Conservation (phyloP, 768 basidiomycete species). For the Baorangia bicolor region DNA sequence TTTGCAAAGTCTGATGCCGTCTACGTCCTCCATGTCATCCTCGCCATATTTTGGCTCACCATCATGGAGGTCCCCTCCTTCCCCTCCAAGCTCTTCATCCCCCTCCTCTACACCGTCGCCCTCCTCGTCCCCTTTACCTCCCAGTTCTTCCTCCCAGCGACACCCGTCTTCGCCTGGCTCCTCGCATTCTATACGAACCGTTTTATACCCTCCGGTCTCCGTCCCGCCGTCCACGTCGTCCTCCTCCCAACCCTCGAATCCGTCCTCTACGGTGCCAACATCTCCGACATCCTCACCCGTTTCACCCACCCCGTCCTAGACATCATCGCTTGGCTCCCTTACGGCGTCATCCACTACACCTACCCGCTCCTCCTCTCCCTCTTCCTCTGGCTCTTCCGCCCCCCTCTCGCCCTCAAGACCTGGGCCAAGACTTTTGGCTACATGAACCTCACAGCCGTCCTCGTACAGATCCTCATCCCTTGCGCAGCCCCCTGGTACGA, state of each 20-base stretch:
- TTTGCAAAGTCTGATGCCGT: conserved; percentile 57
- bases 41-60: conserved; percentile 67
- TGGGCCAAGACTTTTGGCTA: conserved; percentile 91
- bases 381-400: conserved; percentile 87
- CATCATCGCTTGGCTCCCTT: conserved; percentile 93
- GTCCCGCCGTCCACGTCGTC: conserved; percentile 87
- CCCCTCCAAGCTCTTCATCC: conserved; percentile 76
- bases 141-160: conserved; percentile 89
- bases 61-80: conserved; percentile 71
- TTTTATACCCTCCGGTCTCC: conserved; percentile 73
- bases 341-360: conserved; percentile 91
- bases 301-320: conserved; percentile 93
- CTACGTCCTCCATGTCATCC: conserved; percentile 62
- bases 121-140: conserved; percentile 83
- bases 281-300: conserved; percentile 93
- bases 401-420: conserved; percentile 73
- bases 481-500: conserved; percentile 99
- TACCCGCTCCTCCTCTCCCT: conserved; percentile 85
- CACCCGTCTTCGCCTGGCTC: conserved; percentile 83
- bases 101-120: conserved; percentile 62
- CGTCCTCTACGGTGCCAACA: conserved; percentile 95
- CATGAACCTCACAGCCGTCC: conserved; percentile 86
- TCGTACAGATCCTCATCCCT: conserved; percentile 85
- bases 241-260: conserved; percentile 93
- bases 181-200: conserved; percentile 83